Conservation (phyloP, 805 yeast genomes). For the Candida ulmi region DNA sequence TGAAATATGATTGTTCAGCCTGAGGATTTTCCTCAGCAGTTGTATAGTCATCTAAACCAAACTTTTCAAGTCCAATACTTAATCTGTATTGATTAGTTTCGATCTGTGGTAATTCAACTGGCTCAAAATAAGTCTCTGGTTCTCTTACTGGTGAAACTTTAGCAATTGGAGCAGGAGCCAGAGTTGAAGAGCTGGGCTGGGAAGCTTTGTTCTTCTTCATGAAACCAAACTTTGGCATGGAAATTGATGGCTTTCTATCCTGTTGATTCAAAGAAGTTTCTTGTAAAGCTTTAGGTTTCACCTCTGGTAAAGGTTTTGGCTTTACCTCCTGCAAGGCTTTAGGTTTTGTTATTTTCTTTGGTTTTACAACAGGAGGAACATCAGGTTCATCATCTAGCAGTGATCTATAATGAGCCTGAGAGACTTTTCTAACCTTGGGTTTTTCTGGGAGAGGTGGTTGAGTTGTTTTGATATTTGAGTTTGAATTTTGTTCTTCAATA, state of each 20-base stretch:
- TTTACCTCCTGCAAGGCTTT: neutral
- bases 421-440: conserved; percentile 12
- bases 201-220: conserved; percentile 1
- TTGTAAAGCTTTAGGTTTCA: neutral
- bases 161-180: conserved; percentile 7
- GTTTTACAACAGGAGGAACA: too few species aligned
- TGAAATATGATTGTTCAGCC: neutral
- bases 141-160: neutral
- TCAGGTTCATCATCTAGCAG: conserved; percentile 17
- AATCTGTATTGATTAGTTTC: conserved; percentile 22
- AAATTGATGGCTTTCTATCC: neutral
- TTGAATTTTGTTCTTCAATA: conserved; percentile 58
- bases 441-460: conserved; percentile 16
- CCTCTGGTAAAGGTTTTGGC: neutral
- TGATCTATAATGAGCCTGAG: conserved; percentile 20
- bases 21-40: neutral
- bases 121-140: conserved; percentile 10
- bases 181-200: conserved; percentile 5
- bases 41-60: conserved; percentile 11
- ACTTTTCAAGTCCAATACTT: conserved; percentile 21
- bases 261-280: neutral
- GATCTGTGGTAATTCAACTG: conserved; percentile 20
- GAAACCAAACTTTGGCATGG: conserved; percentile 4
- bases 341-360: neutral
- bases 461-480: conserved; percentile 15